Evolutionary conservation across 345 rosid genomes (phyloP), one percentile per base, ranked within the genome.

Genomic region (Bretschneidera sinensis): DNA sequence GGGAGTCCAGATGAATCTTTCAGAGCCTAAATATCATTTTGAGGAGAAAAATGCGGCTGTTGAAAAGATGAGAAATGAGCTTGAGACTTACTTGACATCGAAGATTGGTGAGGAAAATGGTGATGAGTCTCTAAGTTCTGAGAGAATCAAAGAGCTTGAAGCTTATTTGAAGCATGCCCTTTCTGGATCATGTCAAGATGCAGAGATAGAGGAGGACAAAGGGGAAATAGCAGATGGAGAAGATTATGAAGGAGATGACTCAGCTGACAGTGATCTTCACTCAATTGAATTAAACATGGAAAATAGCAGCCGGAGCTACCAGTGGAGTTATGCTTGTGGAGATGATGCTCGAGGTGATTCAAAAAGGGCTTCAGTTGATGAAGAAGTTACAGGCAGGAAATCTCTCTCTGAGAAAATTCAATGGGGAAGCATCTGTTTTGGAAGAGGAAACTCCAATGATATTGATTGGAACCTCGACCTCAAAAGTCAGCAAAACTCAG

Each of bases 1-100:
- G 74, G 74, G 99, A 60, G 91, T 94, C 43, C 97, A 94, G 72
- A 94, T 94, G 99, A 94, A 94, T 79, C 89, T 94, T 5, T 83
- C 76, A 0, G 99, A 94, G 24, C 97, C 99, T 0, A 86, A 75
- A 45, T 79, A 80, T 64, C 86, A 86, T 49, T 94, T 88, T 15
- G 96, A 94, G 67, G 99, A 90, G 77, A 90, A 94, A 72, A 85
- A 88, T 56, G 88, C 84, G 1, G 97, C 83, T 5, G 83, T 90
- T 3, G 96, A 90, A 62, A 51, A 48, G 76, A 65, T 94, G 45
- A 84, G 78, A 62, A 70, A 70, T 22, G 89, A 94, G 67, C 85
- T 94, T 13, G 92, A 78, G 86, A 69, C 69, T 24, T 85, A 64
- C 71, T 39, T 79, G 74, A 76, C 50, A 59, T 57, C 64, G 66